These are phyloP conservation scores for Penicillium roqueforti DNA, from an alignment of 495 filamentous ascomycete species.

Conservation along the genomic window DNA sequence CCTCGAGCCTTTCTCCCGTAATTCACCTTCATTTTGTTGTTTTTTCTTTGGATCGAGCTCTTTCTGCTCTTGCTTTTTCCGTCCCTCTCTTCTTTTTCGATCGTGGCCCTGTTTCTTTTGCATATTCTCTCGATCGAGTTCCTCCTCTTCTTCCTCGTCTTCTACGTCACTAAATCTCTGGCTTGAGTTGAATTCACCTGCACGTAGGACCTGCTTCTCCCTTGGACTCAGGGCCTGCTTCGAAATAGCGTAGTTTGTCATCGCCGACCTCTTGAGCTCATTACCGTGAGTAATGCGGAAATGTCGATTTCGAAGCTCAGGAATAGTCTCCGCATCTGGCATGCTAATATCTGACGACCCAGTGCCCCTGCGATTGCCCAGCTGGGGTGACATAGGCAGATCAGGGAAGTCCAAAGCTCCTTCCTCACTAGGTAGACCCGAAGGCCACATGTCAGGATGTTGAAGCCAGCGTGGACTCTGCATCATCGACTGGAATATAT, in stretches of 20 bases:
- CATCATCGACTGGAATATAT: background rate
- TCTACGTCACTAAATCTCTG: background rate
- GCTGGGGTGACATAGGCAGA: background rate
- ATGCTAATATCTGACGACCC: background rate
- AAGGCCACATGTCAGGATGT: background rate
- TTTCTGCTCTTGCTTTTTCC: background rate
- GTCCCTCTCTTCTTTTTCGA: background rate
- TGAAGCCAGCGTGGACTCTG: background rate
- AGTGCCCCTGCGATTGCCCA: background rate
- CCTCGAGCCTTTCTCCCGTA: background rate
- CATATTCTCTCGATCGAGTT: background rate
- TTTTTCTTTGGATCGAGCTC: background rate
- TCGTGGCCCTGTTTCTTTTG: background rate
- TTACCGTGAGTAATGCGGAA: background rate
- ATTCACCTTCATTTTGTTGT: background rate
- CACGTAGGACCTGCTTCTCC: background rate
- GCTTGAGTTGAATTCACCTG: too few species aligned
- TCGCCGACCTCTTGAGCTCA: background rate
- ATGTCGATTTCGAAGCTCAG: background rate
- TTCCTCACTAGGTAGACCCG: background rate
- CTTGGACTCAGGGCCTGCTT: background rate
- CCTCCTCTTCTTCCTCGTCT: background rate
- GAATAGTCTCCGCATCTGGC: background rate
- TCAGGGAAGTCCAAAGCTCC: conserved; percentile 8
- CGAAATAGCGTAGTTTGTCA: background rate